Conservation (phyloP, 192 early-diverging fungal species). For the Backusella tuberculispora region DNA sequence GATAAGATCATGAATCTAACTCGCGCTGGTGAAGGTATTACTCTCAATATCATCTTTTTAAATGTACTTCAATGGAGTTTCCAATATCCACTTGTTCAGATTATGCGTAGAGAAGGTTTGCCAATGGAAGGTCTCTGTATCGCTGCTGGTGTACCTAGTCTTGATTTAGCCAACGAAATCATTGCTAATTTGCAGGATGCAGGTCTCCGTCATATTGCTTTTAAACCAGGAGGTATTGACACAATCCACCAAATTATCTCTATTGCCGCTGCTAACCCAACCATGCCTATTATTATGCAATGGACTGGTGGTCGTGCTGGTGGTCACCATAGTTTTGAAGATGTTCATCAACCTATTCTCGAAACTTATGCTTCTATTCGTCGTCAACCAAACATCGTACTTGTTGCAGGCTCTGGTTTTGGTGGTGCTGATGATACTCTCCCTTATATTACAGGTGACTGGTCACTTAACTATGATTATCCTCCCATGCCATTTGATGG, state of each 20-base stretch:
- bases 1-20: constrained; percentile 71
- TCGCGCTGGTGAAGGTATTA: constrained; percentile 86
- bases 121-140: constrained; percentile 92
- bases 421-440: constrained; percentile 84
- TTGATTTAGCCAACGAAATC: constrained; percentile 83
- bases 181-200: constrained; percentile 70
- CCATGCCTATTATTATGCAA: constrained; percentile 89
- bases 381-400: constrained; percentile 73
- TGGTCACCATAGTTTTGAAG: constrained; percentile 96
- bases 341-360: constrained; percentile 90
- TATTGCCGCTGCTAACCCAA: constrained; percentile 81
- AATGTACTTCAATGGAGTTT: constrained; percentile 92
- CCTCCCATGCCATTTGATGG: constrained; percentile 97
- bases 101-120: constrained; percentile 80
- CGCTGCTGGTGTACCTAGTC: constrained; percentile 89
- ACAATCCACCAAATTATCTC: constrained; percentile 76
- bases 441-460: constrained; percentile 94
- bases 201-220: constrained; percentile 82
- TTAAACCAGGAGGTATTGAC: constrained; percentile 80
- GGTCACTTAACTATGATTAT: constrained; percentile 75
- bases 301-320: constrained; percentile 98
- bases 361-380: constrained; percentile 87
- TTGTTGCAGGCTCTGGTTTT: constrained; percentile 93
- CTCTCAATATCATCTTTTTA: constrained; percentile 89
- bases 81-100: constrained; percentile 80